A percentile compares a stretch with the other conserved stretches of the same genome.
These are phyloP conservation scores for Ganoderma lingzhi DNA, from an alignment of 1,284 basidiomycete genomes.

Conservation along the genomic window DNA sequence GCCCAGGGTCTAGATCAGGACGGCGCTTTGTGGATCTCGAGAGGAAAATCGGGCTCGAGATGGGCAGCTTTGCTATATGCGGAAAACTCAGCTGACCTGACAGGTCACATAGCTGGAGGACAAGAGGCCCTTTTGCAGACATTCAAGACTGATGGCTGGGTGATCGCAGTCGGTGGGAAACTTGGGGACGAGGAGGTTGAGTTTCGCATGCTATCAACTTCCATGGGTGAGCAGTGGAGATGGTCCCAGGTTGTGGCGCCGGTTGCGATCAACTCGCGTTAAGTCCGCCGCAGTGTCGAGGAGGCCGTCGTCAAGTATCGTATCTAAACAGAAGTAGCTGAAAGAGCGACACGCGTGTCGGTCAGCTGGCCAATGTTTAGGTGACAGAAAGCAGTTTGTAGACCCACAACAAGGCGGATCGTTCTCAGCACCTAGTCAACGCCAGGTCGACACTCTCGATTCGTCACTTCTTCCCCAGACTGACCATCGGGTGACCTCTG, in stretches of 20 bases:
- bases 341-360: neutral
- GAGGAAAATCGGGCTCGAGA: neutral
- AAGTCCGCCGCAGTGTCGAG: neutral
- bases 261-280: neutral
- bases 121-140: neutral
- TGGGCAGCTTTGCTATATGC: neutral
- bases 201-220: neutral
- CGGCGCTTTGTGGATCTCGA: neutral
- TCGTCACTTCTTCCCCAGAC: neutral
- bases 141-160: neutral
- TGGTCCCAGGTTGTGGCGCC: neutral
- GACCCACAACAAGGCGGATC: constrained; percentile 5
- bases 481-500: neutral
- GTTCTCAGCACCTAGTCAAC: neutral
- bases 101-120: constrained; percentile 3
- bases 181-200: neutral
- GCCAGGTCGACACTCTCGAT: neutral
- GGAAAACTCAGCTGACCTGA: constrained; percentile 3
- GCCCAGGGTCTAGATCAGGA: neutral
- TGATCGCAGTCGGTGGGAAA: constrained; percentile 3
- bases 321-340: neutral
- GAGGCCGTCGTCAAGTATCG: neutral
- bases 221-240: neutral
- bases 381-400: neutral
- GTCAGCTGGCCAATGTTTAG: constrained; percentile 6